Evolutionary conservation across 2,329 filamentous ascomycete species (phyloP).

Genomic region (Hortaea sp.): DNA sequence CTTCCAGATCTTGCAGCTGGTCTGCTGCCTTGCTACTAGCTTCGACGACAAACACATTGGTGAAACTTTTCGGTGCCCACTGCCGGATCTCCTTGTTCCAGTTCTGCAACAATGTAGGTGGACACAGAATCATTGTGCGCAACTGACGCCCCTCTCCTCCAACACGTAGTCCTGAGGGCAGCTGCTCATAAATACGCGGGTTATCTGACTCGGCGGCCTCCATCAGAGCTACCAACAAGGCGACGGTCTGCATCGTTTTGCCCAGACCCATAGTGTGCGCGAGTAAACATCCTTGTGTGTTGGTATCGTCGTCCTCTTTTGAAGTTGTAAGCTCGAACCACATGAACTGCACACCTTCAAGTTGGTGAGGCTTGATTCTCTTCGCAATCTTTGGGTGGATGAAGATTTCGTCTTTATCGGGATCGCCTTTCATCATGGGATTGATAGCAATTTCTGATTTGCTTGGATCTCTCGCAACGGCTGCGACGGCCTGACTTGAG

Average conservation of each 20-base stretch:
- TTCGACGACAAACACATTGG: constrained; percentile 47
- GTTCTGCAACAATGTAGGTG: constrained; percentile 64
- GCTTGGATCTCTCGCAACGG: constrained; percentile 12
- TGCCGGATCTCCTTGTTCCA: constrained; percentile 68
- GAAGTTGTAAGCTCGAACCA: constrained; percentile 70
- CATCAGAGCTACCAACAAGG: constrained; percentile 65
- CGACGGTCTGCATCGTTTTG: constrained; percentile 83
- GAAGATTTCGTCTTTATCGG: constrained; percentile 47
- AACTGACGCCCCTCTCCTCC: constrained; percentile 33
- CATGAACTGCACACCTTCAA: constrained; percentile 74
- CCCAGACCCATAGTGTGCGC: constrained; percentile 88
- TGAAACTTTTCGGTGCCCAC: constrained; percentile 53
- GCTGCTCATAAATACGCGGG: constrained; percentile 48
- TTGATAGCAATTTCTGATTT: constrained; percentile 50
- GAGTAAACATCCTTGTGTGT: constrained; percentile 63
- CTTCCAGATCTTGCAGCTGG: constrained; percentile 38
- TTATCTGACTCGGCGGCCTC: constrained; percentile 54
- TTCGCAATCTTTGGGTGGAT: constrained; percentile 54
- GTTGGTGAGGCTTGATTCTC: constrained; percentile 68
- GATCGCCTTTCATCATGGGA: constrained; percentile 49
- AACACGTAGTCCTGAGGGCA: constrained; percentile 51
- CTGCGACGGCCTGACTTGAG: constrained; percentile 11
- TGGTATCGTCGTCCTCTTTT: constrained; percentile 31
- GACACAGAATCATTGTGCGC: constrained; percentile 64
- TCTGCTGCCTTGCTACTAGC: constrained; percentile 22